Evolutionary conservation across 805 yeast species (phyloP), one percentile per base, ranked within the genome.

Genomic region (Wickerhamomyces sydowiorum): DNA sequence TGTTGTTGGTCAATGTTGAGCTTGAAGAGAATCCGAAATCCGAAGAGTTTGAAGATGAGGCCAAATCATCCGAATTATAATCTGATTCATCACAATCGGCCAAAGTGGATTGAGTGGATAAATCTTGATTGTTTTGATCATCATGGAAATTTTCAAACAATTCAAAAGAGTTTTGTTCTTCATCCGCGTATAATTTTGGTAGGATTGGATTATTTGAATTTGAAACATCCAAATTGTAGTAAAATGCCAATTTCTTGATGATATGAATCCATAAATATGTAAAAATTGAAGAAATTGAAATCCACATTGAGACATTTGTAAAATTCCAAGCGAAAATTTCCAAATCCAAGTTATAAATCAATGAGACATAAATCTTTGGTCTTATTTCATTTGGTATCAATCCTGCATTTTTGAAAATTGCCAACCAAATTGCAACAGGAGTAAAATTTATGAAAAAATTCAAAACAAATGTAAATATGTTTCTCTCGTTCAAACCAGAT

Each of bases 361-460:
- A 51, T 41, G 71, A 65, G 36, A 75, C 76, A 52, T 72, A 70
- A 46, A 78, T 76, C 10, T 52, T 43, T 0, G 86, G 87, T 45
- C 86, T 64, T 48, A 71, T 65, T 5, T 60, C 61, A 22, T 63
- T 68, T 8, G 88, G 86, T 31, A 77, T 76, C 3, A 65, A 31
- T 2, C 78, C 78, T 1, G 86, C 85, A 51, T 78, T 70, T 55
- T 78, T 74, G 62, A 80, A 80, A 19, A 77, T 70, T 31, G 59
- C 42, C 33, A 80, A 60, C 86, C 86, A 80, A 18, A 70, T 50
- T 30, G 75, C 62, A 3, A 80, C 72, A 0, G 78, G 79, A 2
- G 68, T 56, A 56, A 80, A 80, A 54, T 76, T 77, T 36, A 69
- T 45, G 34, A 59, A 46, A 45, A 79, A 79, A 47, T 70, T 73